A percentile compares a stretch with the other conserved stretches of the same genome.
Conservation (phyloP, 768 basidiomycete species). For the Suillus clintonianus region DNA sequence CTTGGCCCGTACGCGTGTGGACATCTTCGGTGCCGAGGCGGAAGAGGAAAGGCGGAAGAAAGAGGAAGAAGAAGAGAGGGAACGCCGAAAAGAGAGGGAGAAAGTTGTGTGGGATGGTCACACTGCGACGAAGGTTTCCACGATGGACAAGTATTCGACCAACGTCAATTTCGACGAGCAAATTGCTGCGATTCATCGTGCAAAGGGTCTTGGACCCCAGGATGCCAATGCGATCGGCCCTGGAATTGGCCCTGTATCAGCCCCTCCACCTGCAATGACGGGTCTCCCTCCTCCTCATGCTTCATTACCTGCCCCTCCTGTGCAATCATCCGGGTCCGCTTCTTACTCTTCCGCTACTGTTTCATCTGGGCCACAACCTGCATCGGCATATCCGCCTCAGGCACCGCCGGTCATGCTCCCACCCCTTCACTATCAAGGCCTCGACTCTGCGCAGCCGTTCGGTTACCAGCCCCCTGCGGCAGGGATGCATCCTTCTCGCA, state of each 20-base stretch:
- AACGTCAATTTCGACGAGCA: constrained; percentile 97
- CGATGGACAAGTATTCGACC: constrained; percentile 90
- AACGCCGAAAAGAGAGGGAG: constrained; percentile 84
- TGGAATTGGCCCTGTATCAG: constrained; percentile 82
- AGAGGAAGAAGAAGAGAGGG: constrained; percentile 85
- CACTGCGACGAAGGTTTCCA: constrained; percentile 89
- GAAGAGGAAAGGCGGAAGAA: constrained; percentile 88
- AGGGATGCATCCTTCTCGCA: constrained; percentile 69
- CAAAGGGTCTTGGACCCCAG: constrained; percentile 87
- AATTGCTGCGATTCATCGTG: constrained; percentile 93
- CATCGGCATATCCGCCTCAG: constrained; percentile 63
- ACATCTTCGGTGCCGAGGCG: constrained; percentile 93
- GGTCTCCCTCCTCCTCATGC: constrained; percentile 68
- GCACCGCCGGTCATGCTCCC: constrained; percentile 77
- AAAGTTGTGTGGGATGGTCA: constrained; percentile 99
- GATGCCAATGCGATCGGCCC: constrained; percentile 82
- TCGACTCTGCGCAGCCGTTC: constrained; percentile 75
- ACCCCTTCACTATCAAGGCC: constrained; percentile 82
- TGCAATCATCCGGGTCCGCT: constrained; percentile 42
- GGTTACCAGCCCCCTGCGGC: constrained; percentile 73
- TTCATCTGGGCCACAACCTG: constrained; percentile 90
- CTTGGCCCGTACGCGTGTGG: constrained; percentile 92
- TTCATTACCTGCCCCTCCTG: constrained; percentile 72
- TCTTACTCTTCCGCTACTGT: constrained; percentile 81
- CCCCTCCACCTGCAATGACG: constrained; percentile 61